Evolutionary conservation across 2,329 filamentous ascomycete species (phyloP), one percentile per base, ranked within the genome.

Genomic region (Hypoxylon sp.): DNA sequence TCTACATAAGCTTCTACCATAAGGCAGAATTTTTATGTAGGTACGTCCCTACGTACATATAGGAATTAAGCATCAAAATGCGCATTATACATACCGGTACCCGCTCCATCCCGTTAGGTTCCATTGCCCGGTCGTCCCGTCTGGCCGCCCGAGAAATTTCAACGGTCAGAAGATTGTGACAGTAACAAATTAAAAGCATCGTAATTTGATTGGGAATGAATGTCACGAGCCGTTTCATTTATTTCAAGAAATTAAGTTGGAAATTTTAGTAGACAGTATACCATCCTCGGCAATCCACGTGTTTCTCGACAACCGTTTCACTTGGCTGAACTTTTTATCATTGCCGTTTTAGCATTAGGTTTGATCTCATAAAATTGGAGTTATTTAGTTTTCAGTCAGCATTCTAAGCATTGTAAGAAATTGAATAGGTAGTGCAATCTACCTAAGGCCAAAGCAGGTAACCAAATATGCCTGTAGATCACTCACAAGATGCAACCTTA

Each of bases 241-340:
- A 34, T 49, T 38, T 19, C 30, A 28, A 21, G 10, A 14, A 21
- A 46, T 13, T 14, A 43, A 46, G 6, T 9, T 28, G 11, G n/a
- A 46, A 11, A 7, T 59, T 38, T 49, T 53, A 30, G n/a, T 58
- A n/a, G n/a, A n/a, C n/a, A n/a, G n/a, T n/a, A 55, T 52, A 32
- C 36, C 41, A 45, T 55, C 49, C 64, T 63, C 53, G 62, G 55
- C 46, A 56, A 50, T 56, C 61, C 61, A 68, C 53, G 61, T 65
- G 65, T 62, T 58, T 62, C 57, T 63, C n/a, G 32, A 53, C 6
- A 30, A 60, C 60, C 53, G 58, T 68, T 53, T 68, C 63, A 57
- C 59, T 49, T 38, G 14, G 36, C 50, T 53, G 30, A 55, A 21
- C 50, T 49, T 49, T 50, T 49, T 50, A 43, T 48, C 21, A 30